Conservation (phyloP, 2,329 filamentous ascomycete species). For the Xylariaceae sp. region DNA sequence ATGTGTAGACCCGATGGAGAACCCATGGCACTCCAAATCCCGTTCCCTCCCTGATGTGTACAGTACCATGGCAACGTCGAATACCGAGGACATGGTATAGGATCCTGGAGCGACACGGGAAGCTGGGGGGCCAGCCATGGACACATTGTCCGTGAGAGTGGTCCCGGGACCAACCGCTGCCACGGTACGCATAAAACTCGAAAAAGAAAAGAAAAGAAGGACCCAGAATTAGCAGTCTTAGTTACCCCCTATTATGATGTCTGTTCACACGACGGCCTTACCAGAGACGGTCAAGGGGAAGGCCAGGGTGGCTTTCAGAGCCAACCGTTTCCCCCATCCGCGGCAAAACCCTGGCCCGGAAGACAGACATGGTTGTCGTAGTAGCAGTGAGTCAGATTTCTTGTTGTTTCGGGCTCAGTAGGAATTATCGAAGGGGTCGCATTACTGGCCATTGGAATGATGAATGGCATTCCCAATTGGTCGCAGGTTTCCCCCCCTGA, state of each 20-base stretch:
- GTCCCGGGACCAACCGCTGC: slow-evolving; percentile 5
- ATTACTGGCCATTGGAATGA: not conserved
- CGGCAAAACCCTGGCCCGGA: not conserved
- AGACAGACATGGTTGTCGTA: not conserved
- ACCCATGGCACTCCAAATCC: slow-evolving; percentile 1
- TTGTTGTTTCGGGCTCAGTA: slow-evolving; percentile 4
- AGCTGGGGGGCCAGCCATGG: not conserved
- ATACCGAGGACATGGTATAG: slow-evolving; percentile 8
- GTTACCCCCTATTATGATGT: not conserved
- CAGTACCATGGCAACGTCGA: not conserved
- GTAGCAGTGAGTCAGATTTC: not conserved
- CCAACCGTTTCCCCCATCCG: not conserved
- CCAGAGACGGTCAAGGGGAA: not conserved
- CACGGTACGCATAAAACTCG: not conserved
- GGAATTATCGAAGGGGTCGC: not conserved
- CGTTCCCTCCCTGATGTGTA: not conserved
- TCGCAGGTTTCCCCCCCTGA: not conserved
- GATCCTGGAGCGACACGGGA: slow-evolving; percentile 7
- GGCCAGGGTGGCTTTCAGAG: not conserved
- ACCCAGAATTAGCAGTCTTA: not conserved
- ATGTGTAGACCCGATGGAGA: not conserved
- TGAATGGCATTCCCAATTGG: too few species aligned
- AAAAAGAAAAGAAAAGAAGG: not conserved
- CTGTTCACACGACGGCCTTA: not conserved
- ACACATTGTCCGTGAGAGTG: not conserved